These are phyloP conservation scores for Salmacisia buchloeana DNA, from an alignment of 1,284 basidiomycete genomes.

Conservation along the genomic window DNA sequence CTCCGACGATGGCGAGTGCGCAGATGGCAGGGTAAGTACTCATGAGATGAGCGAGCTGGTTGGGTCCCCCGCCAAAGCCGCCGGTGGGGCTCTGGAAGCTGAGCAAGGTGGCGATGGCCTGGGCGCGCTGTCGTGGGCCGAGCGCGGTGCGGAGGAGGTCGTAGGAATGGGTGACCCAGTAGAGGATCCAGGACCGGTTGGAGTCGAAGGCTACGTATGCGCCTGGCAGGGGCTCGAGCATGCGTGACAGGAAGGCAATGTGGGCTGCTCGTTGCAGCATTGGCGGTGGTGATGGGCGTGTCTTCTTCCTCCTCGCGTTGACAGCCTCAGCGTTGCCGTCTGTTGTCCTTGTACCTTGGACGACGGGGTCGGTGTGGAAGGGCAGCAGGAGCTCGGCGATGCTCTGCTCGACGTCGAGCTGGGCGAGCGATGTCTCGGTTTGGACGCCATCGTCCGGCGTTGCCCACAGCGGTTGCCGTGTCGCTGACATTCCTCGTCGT, in stretches of 20 bases:
- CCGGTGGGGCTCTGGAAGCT: conserved; percentile 55
- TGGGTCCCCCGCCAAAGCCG: conserved; percentile 85
- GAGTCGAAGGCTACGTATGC: conserved; percentile 43
- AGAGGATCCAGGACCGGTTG: conserved; percentile 47
- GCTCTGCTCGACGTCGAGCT: conserved; percentile 4
- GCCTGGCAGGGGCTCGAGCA: conserved; percentile 40
- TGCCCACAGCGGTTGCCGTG: not conserved
- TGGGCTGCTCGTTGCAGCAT: conserved; percentile 34
- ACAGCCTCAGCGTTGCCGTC: not conserved
- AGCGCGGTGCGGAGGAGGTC: conserved; percentile 37
- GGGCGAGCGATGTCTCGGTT: not conserved
- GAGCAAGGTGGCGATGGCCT: conserved; percentile 44
- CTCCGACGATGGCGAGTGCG: conserved; percentile 74
- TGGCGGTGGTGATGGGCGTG: not conserved
- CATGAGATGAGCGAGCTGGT: conserved; percentile 79
- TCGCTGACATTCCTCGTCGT: not conserved
- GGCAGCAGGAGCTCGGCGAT: conserved; percentile 1
- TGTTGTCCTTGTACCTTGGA: not conserved
- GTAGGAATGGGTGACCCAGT: conserved; percentile 45
- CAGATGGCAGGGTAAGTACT: conserved; percentile 85
- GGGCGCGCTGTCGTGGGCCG: conserved; percentile 23
- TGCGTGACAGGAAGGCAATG: conserved; percentile 35
- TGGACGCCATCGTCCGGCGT: not conserved
- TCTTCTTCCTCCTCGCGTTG: not conserved
- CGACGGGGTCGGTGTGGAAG: not conserved